Percentiles rank a stretch among this genome's conserved stretches.
phyloP scores from a whole-genome alignment of 2,329 filamentous ascomycete species.

The Fusarium sp. region DNA sequence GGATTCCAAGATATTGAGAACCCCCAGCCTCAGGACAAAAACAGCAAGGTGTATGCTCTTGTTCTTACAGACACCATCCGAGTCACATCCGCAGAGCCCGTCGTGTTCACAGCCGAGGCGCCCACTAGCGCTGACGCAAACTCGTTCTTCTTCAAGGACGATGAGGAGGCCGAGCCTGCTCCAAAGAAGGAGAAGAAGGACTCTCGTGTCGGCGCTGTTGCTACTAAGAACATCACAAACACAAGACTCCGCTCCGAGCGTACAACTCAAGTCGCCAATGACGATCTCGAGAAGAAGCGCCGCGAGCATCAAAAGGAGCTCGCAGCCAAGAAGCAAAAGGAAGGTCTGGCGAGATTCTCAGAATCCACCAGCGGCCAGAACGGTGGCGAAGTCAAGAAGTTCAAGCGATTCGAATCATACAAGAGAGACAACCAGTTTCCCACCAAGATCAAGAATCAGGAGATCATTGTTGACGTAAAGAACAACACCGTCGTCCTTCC shows the following conservation, averaged over 20 bases:
- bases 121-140: conserved; percentile 91
- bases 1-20: conserved; percentile 92
- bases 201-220: conserved; percentile 81
- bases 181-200: conserved; percentile 94
- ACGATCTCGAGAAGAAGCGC: conserved; percentile 85
- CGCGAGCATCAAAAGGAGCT: conserved; percentile 92
- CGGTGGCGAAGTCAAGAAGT: conserved; percentile 94
- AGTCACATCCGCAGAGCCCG: conserved; percentile 77
- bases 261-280: conserved; percentile 78
- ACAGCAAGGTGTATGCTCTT: conserved; percentile 86
- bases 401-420: conserved; percentile 99
- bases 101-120: conserved; percentile 93
- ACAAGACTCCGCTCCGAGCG: conserved; percentile 91
- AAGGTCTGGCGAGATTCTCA: conserved; percentile 84
- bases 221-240: conserved; percentile 93
- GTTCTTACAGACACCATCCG: conserved; percentile 93
- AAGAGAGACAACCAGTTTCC: conserved; percentile 97
- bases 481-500: conserved; percentile 90
- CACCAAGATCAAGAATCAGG: conserved; percentile 78
- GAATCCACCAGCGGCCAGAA: conserved; percentile 85
- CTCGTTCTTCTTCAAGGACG: conserved; percentile 98
- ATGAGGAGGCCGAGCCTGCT: conserved; percentile 83
- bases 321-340: conserved; percentile 84
- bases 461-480: conserved; percentile 90
- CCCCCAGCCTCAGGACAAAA: conserved; percentile 84